Base-by-base conservation (phyloP, 2,329 filamentous ascomycete species). In the Microcyclospora tardicrescens region DNA sequence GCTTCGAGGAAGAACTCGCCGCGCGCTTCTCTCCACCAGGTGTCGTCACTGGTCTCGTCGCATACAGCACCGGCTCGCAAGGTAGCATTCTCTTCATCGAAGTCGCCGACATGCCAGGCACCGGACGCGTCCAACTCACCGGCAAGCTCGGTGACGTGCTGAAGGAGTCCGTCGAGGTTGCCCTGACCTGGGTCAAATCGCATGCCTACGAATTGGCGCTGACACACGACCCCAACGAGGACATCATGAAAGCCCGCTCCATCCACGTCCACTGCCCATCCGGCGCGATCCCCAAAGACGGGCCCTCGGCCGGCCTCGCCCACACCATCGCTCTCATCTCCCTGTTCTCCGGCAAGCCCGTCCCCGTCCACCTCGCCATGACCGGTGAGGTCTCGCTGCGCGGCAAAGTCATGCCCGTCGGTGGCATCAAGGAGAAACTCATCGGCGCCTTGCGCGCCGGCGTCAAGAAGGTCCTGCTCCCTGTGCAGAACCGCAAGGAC, bases 51-150 rank as follows among this genome's bases (percentile, higher is more conserved):
- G 91, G 91, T 11, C 78, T 98, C 27, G 91, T 98, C 12, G 91
- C 91, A 8, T 98, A 95, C 66, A 85, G 81, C 55, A 82, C 81
- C 3, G 89, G 91, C 36, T 86, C 86, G 35, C 89, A 95, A 59
- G 91, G 91, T 45, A 87, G 83, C 56, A 98, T 98, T 54, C 72
- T 98, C 40, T 98, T 98, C 68, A 98, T 98, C 52, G 91, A 98
- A 63, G 85, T 95, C 33, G 85, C 89, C 10, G 87, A 94, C 57
- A 96, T 96, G 86, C 91, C 91, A 0, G 91, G 91, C 33, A 80
- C 76, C 40, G 91, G 91, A 28, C 79, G 81, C 38, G 85, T 98
- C 28, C 91, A 96, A 63, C 77, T 98, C 16, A 98, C 91, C 1
- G 91, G 91, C 44, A 96, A 93, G 60, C 77, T 98, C 6, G 91